Evolutionary conservation across 2,329 filamentous ascomycete species (phyloP).

Genomic region (Clonostachys rhizophaga): DNA sequence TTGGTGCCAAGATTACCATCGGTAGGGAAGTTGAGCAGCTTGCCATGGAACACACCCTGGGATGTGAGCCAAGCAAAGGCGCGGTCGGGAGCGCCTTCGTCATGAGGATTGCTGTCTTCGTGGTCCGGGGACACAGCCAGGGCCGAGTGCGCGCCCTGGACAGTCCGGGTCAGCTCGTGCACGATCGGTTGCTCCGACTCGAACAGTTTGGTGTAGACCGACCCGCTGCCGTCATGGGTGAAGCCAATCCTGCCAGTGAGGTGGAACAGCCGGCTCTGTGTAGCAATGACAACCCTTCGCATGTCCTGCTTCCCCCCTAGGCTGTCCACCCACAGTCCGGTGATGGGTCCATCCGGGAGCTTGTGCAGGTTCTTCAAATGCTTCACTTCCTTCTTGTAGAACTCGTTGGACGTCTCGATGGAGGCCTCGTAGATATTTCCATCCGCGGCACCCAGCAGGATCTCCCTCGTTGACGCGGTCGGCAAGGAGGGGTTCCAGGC

Average conservation of each 20-base stretch:
- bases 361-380: conserved; percentile 83
- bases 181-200: conserved; percentile 77
- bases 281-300: conserved; percentile 75
- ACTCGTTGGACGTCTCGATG: conserved; percentile 90
- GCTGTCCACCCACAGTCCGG: conserved; percentile 79
- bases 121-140: conserved; percentile 75
- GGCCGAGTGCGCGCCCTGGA: conserved; percentile 48
- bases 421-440: conserved; percentile 94
- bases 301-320: conserved; percentile 65
- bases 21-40: conserved; percentile 58
- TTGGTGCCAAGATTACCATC: conserved; percentile 63
- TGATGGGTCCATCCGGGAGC: conserved; percentile 75
- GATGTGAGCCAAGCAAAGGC: conserved; percentile 88
- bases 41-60: conserved; percentile 85
- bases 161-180: conserved; percentile 61
- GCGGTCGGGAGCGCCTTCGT: conserved; percentile 44
- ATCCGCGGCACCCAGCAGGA: conserved; percentile 85
- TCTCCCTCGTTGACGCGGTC: conserved; percentile 91
- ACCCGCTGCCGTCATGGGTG: conserved; percentile 74
- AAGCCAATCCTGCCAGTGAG: conserved; percentile 74
- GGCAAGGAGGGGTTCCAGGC: conserved; percentile 94
- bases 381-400: conserved; percentile 92
- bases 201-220: conserved; percentile 83
- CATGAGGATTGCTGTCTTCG: conserved; percentile 39
- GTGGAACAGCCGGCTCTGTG: conserved; percentile 73